Percentiles rank a stretch among this genome's conserved stretches.
Evolutionary conservation across 257 asterid genomes (phyloP).

Genomic region (Osmanthus fragrans): DNA sequence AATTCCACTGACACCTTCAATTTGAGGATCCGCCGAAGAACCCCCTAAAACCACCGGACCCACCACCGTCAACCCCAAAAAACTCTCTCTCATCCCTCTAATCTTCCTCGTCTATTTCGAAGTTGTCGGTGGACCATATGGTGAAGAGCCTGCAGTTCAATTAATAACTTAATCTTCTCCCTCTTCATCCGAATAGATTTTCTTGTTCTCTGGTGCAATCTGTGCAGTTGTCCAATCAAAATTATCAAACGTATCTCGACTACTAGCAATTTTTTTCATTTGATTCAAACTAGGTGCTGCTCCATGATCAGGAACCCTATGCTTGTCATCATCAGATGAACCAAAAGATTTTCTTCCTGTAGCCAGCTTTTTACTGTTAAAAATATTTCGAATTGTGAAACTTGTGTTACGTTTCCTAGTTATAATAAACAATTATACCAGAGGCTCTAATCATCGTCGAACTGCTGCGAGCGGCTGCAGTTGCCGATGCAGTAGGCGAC

Average conservation of each 20-base stretch:
- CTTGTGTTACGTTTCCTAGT: no score
- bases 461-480: no score
- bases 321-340: conserved; percentile 17
- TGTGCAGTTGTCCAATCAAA: conserved; percentile 64
- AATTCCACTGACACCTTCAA: no score
- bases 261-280: conserved; percentile 67
- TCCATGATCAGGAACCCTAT: conserved; percentile 27
- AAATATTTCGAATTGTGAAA: conserved; percentile 26
- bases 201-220: conserved; percentile 38
- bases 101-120: conserved; percentile 82
- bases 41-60: conserved; percentile 36
- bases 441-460: conserved; percentile 90
- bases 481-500: no score
- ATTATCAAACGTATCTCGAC: conserved; percentile 56
- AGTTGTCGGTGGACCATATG: conserved; percentile 91
- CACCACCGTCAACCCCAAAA: conserved; percentile 24
- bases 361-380: not conserved
- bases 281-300: conserved; percentile 44
- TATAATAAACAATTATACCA: conserved; percentile 72
- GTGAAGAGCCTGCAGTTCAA: conserved; percentile 84
- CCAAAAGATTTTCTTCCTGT: conserved; percentile 38
- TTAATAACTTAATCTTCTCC: conserved; percentile 34
- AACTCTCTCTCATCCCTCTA: conserved; percentile 74
- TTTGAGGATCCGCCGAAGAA: conserved; percentile 10
- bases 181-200: conserved; percentile 45